These are phyloP conservation scores for Dorcoceras hygrometricum DNA, from an alignment of 257 asterid species.

Conservation along the genomic window DNA sequence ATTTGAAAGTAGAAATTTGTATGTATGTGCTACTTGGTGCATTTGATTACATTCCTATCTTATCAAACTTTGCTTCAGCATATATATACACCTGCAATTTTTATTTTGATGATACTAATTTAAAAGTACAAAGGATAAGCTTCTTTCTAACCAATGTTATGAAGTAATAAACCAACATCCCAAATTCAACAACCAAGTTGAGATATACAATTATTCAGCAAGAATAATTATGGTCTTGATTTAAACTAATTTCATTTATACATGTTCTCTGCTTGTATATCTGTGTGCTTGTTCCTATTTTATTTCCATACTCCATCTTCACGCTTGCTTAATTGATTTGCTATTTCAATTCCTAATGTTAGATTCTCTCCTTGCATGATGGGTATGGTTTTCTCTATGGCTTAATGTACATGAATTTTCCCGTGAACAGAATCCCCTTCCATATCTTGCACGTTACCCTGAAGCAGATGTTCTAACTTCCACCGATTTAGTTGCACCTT, in stretches of 20 bases:
- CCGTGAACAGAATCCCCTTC: slow-evolving; percentile 84
- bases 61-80: background rate
- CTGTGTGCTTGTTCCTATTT: background rate
- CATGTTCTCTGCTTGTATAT: slow-evolving; percentile 1
- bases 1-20: background rate
- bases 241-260: background rate
- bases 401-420: slow-evolving; percentile 30
- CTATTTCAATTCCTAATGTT: background rate
- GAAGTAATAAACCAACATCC: background rate
- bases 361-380: background rate
- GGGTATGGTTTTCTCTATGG: background rate
- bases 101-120: background rate
- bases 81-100: background rate
- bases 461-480: slow-evolving; percentile 98
- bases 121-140: background rate
- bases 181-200: background rate
- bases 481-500: slow-evolving; percentile 86
- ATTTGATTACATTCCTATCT: background rate
- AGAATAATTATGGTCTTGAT: background rate
- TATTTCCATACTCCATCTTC: slow-evolving; percentile 7
- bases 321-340: slow-evolving; percentile 8
- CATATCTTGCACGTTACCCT: slow-evolving; percentile 90
- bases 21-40: background rate
- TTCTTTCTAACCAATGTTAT: background rate
- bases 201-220: background rate